Evolutionary conservation across 441 rosid genomes (phyloP).

Genomic region (Adansonia rubrostipa): DNA sequence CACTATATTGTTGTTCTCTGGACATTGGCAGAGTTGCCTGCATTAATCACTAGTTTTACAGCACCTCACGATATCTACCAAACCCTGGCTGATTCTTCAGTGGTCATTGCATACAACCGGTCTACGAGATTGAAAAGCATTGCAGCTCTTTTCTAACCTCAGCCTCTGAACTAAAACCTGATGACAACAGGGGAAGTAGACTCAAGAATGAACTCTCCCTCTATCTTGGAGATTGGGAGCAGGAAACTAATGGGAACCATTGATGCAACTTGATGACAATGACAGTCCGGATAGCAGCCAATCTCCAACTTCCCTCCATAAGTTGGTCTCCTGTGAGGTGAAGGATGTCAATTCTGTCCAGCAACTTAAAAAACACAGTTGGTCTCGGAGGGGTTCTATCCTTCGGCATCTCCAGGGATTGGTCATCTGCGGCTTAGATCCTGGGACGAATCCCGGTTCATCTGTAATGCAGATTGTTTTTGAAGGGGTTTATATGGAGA

Average conservation of each 20-base stretch:
- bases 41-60: background rate
- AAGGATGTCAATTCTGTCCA: background rate
- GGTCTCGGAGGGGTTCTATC: conserved; percentile 15
- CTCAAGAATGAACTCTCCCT: conserved; percentile 21
- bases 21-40: background rate
- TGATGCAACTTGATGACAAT: conserved; percentile 1
- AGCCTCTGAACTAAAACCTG: conserved; percentile 27
- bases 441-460: conserved; percentile 9
- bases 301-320: background rate
- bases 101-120: conserved; percentile 16
- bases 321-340: conserved; percentile 11
- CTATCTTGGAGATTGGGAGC: conserved; percentile 11
- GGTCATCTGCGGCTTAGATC: background rate
- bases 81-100: conserved; percentile 18
- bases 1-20: conserved; percentile 5
- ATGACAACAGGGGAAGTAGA: conserved; percentile 8
- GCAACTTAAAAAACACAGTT: conserved; percentile 10
- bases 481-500: conserved; percentile 35
- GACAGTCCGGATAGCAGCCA: background rate
- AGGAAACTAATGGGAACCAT: conserved; percentile 8
- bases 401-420: background rate
- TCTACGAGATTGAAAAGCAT: conserved; percentile 26
- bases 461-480: conserved; percentile 27
- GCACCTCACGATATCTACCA: conserved; percentile 7
- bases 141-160: conserved; percentile 25